A percentile compares a stretch with the other conserved stretches of the same genome.
These are phyloP conservation scores for Sphagnum contortum DNA, from an alignment of 225 moss, liverwort and hornwort species.

Conservation along the genomic window DNA sequence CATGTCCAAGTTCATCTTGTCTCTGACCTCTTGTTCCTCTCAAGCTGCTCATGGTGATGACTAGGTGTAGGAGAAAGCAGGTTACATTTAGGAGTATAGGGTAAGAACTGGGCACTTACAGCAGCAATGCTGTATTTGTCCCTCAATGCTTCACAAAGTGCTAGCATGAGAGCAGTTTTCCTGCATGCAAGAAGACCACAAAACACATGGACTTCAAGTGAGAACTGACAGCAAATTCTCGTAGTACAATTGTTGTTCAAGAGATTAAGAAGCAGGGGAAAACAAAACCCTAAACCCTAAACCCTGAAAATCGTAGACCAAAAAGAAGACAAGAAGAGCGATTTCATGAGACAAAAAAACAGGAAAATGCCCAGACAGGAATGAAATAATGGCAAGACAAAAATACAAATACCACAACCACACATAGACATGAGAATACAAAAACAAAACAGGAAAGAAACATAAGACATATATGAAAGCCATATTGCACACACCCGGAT, in stretches of 20 bases:
- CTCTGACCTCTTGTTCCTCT: too few species aligned
- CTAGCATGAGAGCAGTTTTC: constrained; percentile 96
- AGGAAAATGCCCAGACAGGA: too few species aligned
- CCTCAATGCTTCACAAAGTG: constrained; percentile 69
- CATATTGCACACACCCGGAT: constrained; percentile 43
- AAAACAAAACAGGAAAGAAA: background rate
- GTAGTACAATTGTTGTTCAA: background rate
- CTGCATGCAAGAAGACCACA: constrained; percentile 18
- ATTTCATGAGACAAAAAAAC: too few species aligned
- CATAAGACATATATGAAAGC: background rate
- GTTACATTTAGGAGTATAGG: too few species aligned
- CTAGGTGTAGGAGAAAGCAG: too few species aligned
- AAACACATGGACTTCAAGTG: background rate
- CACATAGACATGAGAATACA: background rate
- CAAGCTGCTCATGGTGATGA: too few species aligned
- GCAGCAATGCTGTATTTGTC: constrained; percentile 98
- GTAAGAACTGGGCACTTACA: constrained; percentile 22
- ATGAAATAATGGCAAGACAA: too few species aligned
- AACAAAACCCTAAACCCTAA: background rate
- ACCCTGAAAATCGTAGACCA: too few species aligned
- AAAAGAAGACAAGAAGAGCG: too few species aligned
- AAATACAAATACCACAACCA: too few species aligned
- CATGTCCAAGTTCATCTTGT: too few species aligned
- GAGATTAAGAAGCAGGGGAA: background rate
- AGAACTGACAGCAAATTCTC: background rate